Conservation (phyloP, 495 filamentous ascomycete genomes). For the Penicillium tannophilum region DNA sequence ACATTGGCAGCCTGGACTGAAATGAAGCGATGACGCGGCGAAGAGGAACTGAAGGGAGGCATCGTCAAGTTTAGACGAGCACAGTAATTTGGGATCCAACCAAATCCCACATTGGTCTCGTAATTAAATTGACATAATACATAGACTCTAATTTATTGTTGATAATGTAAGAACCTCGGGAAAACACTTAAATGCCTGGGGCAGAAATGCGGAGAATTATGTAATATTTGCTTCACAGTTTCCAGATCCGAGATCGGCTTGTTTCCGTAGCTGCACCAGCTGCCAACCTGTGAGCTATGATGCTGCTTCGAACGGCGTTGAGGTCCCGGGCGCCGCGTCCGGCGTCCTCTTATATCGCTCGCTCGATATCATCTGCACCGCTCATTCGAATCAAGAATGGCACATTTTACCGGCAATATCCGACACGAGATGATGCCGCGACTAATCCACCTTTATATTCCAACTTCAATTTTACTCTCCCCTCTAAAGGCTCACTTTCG, state of each 20-base stretch:
- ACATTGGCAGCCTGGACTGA: constrained; percentile 31
- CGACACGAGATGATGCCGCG: constrained; percentile 47
- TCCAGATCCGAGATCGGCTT: neutral
- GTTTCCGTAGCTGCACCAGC: neutral
- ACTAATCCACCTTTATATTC: constrained; percentile 64
- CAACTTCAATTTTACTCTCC: constrained; percentile 65
- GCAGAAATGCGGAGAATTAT: constrained; percentile 1
- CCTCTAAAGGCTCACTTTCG: constrained; percentile 42
- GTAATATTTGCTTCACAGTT: neutral
- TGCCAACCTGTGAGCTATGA: neutral
- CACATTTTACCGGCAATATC: constrained; percentile 82
- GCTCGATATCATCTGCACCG: constrained; percentile 41
- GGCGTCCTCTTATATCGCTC: neutral
- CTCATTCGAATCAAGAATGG: constrained; percentile 73
- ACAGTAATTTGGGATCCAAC: neutral
- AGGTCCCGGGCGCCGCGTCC: neutral
- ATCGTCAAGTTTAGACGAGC: constrained; percentile 12
- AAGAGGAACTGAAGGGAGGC: constrained; percentile 19
- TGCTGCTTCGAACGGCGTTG: constrained; percentile 5
- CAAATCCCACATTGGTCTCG: neutral
- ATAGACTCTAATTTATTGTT: neutral
- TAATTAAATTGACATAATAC: neutral
- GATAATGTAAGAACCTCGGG: neutral
- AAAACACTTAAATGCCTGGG: neutral
- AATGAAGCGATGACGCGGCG: constrained; percentile 11